Percentiles rank a stretch among this genome's conserved stretches.
Evolutionary conservation across 2,329 filamentous ascomycete genomes (phyloP).

Genomic region (Trichoderma oligosporum): DNA sequence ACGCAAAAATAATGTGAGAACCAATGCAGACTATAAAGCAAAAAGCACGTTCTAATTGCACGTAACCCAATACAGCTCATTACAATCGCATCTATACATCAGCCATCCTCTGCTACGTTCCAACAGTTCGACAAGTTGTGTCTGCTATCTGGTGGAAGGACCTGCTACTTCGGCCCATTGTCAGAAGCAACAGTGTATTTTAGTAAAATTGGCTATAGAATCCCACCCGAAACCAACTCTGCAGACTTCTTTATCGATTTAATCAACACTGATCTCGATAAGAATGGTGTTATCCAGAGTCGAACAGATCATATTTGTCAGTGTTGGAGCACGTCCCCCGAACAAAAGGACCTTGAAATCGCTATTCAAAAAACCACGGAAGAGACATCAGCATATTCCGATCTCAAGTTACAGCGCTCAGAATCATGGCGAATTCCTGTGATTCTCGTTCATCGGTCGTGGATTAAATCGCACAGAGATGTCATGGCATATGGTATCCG

Average conservation of each 20-base stretch:
- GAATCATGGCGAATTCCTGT: constrained; percentile 49
- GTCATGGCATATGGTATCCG: constrained; percentile 80
- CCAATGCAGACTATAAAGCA: too few species aligned
- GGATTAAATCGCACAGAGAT: constrained; percentile 81
- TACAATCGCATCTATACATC: constrained; percentile 79
- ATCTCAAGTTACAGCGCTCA: constrained; percentile 34
- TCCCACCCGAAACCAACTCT: constrained; percentile 71
- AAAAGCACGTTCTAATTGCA: background rate
- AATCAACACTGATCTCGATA: constrained; percentile 65
- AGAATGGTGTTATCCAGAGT: constrained; percentile 39
- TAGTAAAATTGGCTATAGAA: constrained; percentile 52
- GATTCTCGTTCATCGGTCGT: constrained; percentile 70
- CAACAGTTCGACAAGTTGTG: constrained; percentile 76
- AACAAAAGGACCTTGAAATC: constrained; percentile 21
- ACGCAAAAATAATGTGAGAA: background rate
- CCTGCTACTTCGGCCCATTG: constrained; percentile 69
- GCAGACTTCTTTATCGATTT: constrained; percentile 77
- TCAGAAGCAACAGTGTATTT: constrained; percentile 60
- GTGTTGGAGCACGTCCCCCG: constrained; percentile 28
- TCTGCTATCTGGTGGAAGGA: constrained; percentile 66
- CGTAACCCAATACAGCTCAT: constrained; percentile 66
- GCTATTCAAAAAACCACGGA: constrained; percentile 30
- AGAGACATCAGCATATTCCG: constrained; percentile 24
- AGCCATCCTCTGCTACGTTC: constrained; percentile 76
- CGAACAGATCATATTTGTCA: constrained; percentile 28